Base-by-base conservation (phyloP, 2,329 filamentous ascomycete species). In the Harringtonia aguacate region DNA sequence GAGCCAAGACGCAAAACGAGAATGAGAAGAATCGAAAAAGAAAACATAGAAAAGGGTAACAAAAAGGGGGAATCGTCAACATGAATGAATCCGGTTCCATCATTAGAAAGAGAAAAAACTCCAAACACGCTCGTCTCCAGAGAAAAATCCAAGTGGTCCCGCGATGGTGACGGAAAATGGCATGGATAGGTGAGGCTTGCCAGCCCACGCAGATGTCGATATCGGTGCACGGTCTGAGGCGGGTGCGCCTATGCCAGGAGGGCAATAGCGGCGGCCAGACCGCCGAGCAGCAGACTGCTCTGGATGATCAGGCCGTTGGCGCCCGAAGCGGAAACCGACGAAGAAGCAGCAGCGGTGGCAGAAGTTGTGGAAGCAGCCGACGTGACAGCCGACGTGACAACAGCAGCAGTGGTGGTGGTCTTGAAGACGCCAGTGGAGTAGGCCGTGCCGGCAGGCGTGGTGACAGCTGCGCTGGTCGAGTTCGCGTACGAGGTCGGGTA, bases 241-340 rank as follows among this genome's bases (percentile, higher is more conserved):
- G 21, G 36, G 13, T 18, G 34, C 41, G 41, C 41, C 53, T 58
- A 62, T 49, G 58, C 60, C 41, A 66, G 60, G 45, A 65, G 58
- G 46, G 62, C 61, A 41, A 67, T 46, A 46, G 61, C 66, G 30
- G 62, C 64, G 24, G 62, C 60, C 44, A 70, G 47, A 31, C 60
- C 61, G 34, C 58, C 59, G 30, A 63, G 61, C 37, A 70, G 49
- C 45, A 69, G 48, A 38, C 66, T 64, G 48, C 61, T 61, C 52
- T 65, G 61, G 48, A 63, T 54, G 24, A 63, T 52, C 34, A 69
- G 55, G 33, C 57, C 54, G 48, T 54, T 58, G 39, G 64, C 65
- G 31, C 50, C 60, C 47, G 57, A 47, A 39, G 43, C 38, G 43
- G 35, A 12, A 40, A 38, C 29, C 20, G 41, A 20, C 15, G 46